Base-by-base conservation (phyloP, 2,329 filamentous ascomycete genomes). In the Zelopaecilomyces penicillatus region DNA sequence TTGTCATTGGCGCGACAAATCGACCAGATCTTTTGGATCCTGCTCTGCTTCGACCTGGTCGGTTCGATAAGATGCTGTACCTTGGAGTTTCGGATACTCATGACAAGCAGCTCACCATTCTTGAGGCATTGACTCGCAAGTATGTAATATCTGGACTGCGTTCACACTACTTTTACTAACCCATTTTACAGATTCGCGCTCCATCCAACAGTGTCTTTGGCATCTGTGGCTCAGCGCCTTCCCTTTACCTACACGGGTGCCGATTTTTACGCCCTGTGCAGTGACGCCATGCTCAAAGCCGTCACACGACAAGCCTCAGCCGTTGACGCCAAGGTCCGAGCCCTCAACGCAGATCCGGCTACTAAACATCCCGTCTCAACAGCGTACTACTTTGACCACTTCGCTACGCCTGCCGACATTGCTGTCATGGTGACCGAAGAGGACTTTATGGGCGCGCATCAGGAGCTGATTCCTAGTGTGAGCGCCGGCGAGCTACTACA, bases 21-120 rank as follows among this genome's bases (percentile, higher is more conserved):
- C 73, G 91, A 50, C 93, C 93, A 1, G 93, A 98, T 69, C 69
- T 97, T 43, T 75, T 98, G 26, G 91, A 98, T 61, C 87, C 87
- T 52, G 93, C 91, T 4, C 70, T 98, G 46, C 71, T 97, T 37
- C 80, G 91, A 43, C 93, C 91, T 1, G 91, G 91, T 3, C 76
- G 91, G 48, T 97, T 98, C 63, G 93, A 98, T 62, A 97, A 97
- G 72, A 95, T 97, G 90, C 77, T 98, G 30, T 98, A 97, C 59
- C 74, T 98, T 9, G 93, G 93, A 32, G 89, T 98, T 6, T 94
- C 88, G 6, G 93, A 98, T 65, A 96, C 90, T 4, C 91, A 97
- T 57, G 87, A 95, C 12, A 97, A 97, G 70, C 93, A 98, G 67
- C 78, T 87, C 50, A 96, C 83, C 26, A 97, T 98, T 52, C 69